These are phyloP conservation scores for Scleromitrula shiraiana DNA, from an alignment of 2,329 filamentous ascomycete species.

Conservation along the genomic window DNA sequence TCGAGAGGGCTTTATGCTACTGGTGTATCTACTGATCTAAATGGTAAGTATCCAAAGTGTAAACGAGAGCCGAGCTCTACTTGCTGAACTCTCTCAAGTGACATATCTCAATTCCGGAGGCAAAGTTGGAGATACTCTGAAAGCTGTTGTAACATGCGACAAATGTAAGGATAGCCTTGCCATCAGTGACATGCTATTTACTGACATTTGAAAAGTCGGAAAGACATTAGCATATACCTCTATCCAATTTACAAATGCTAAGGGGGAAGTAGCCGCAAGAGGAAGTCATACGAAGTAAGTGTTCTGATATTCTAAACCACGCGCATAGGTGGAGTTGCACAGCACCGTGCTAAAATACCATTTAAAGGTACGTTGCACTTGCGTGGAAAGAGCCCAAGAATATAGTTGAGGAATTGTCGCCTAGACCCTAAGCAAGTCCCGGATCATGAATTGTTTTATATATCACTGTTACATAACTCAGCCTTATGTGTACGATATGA, in stretches of 20 bases:
- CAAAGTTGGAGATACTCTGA: constrained; percentile 47
- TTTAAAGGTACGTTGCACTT: constrained; percentile 28
- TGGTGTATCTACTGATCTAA: constrained; percentile 58
- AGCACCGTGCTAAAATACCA: neutral
- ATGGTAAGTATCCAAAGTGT: constrained; percentile 39
- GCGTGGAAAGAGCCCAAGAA: constrained; percentile 31
- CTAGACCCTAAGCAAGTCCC: constrained; percentile 10
- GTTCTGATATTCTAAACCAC: neutral
- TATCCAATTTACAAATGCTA: constrained; percentile 49
- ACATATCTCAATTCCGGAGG: constrained; percentile 55
- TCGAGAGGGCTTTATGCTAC: constrained; percentile 56
- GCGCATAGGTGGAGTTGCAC: neutral
- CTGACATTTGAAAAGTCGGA: constrained; percentile 40
- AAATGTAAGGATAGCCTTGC: constrained; percentile 39
- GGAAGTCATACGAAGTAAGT: constrained; percentile 59
- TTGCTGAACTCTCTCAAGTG: no score
- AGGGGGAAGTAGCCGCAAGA: constrained; percentile 51
- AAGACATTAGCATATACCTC: constrained; percentile 55
- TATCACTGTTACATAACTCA: neutral
- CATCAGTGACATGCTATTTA: neutral
- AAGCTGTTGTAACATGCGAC: constrained; percentile 50
- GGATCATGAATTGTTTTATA: neutral
- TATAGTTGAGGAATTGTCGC: constrained; percentile 28
- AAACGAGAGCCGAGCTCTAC: no score
- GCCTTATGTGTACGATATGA: constrained; percentile 1